phyloP scores from a whole-genome alignment of 148 eudicot species.

The Tetragonia tetragonoides region DNA sequence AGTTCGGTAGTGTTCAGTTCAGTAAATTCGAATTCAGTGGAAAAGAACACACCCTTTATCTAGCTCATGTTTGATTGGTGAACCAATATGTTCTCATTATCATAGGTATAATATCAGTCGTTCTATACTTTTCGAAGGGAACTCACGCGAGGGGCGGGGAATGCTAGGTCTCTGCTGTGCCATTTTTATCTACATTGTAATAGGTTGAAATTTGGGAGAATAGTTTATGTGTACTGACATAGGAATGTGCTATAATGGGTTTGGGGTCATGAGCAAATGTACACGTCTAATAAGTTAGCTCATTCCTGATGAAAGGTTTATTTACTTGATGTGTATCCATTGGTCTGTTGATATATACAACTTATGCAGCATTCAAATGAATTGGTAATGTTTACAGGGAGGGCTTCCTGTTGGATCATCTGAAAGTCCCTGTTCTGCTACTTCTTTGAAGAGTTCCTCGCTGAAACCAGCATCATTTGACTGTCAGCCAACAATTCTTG shows the following conservation, averaged over 20 bases:
- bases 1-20: too few species aligned
- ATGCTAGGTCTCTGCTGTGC: too few species aligned
- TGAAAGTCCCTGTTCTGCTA: slow-evolving; percentile 53
- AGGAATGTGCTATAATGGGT: background rate
- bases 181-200: background rate
- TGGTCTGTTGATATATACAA: background rate
- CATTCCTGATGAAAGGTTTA: too few species aligned
- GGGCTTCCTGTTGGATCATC: slow-evolving; percentile 49
- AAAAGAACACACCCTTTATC: too few species aligned
- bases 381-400: slow-evolving; percentile 40
- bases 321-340: background rate
- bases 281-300: too few species aligned
- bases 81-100: too few species aligned
- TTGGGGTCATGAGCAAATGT: too few species aligned
- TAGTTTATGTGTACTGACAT: background rate
- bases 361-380: slow-evolving; percentile 17
- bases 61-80: too few species aligned
- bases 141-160: too few species aligned
- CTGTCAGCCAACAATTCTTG: slow-evolving; percentile 48
- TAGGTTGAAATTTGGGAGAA: background rate
- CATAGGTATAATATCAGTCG: too few species aligned
- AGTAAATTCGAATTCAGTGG: too few species aligned
- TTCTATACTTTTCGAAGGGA: too few species aligned
- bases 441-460: slow-evolving; percentile 54
- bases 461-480: slow-evolving; percentile 42